Evolutionary conservation across 441 rosid species (phyloP).

Genomic region (Populus hybrid): DNA sequence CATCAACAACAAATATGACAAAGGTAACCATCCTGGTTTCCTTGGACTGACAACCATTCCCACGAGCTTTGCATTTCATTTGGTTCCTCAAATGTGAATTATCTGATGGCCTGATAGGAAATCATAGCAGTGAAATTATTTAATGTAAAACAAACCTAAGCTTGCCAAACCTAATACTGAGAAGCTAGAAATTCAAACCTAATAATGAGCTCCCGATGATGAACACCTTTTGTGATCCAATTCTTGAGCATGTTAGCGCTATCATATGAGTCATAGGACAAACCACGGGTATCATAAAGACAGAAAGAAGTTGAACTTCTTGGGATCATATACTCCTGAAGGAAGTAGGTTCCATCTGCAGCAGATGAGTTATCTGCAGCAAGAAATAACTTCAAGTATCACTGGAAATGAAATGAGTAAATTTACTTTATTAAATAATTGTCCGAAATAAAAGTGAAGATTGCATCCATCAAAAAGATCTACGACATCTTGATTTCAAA

Average conservation of each 20-base stretch:
- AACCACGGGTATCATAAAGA: conserved; percentile 65
- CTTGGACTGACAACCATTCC: conserved; percentile 24
- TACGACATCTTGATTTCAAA: conserved; percentile 6
- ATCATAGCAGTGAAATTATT: conserved; percentile 14
- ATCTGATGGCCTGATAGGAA: conserved; percentile 55
- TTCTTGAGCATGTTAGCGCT: conserved; percentile 43
- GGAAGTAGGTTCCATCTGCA: conserved; percentile 68
- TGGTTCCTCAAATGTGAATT: conserved; percentile 36
- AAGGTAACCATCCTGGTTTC: conserved; percentile 56
- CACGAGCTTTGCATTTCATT: conserved; percentile 41
- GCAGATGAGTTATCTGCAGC: conserved; percentile 42
- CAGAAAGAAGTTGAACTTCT: conserved; percentile 62
- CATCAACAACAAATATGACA: conserved; percentile 63
- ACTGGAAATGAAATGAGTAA: background rate
- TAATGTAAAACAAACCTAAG: conserved; percentile 5
- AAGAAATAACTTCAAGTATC: conserved; percentile 6
- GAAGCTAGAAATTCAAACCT: conserved; percentile 43
- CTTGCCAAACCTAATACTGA: background rate
- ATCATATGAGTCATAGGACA: conserved; percentile 35
- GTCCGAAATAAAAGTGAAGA: background rate
- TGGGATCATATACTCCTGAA: conserved; percentile 71
- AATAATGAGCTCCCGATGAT: conserved; percentile 48
- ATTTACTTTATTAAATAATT: background rate
- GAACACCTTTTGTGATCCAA: conserved; percentile 69
- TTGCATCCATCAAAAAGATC: background rate